Evolutionary conservation across 352 stramenopile species (phyloP).

Genomic region (Phytophthora brassicae): DNA sequence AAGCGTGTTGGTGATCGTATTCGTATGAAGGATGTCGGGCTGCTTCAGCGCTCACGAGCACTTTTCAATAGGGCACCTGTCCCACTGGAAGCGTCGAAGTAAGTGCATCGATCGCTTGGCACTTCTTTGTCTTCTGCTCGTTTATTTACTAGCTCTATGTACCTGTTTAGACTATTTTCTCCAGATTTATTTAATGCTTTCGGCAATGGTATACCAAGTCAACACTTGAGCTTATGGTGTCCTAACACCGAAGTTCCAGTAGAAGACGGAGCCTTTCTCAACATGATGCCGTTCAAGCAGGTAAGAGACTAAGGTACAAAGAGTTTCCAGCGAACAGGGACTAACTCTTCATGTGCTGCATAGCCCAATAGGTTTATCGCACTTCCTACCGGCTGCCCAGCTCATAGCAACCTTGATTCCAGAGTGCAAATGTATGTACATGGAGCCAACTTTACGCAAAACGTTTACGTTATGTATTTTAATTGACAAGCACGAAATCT

Average conservation of each 20-base stretch:
- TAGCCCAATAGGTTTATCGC: constrained; percentile 31
- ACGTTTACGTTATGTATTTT: not conserved
- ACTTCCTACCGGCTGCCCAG: constrained; percentile 12
- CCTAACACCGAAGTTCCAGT: not conserved
- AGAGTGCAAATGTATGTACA: constrained; percentile 16
- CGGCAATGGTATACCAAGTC: constrained; percentile 32
- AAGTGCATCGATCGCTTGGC: not conserved
- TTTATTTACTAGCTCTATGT: constrained; percentile 5
- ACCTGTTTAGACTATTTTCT: constrained; percentile 25
- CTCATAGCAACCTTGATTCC: not conserved
- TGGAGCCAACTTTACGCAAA: not conserved
- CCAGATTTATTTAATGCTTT: constrained; percentile 26
- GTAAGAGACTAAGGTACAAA: constrained; percentile 9
- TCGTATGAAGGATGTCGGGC: constrained; percentile 45
- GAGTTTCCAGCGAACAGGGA: not conserved
- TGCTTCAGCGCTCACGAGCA: constrained; percentile 37
- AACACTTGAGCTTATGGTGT: constrained; percentile 37
- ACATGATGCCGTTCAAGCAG: constrained; percentile 24
- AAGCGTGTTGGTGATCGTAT: constrained; percentile 61
- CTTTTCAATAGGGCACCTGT: constrained; percentile 43
- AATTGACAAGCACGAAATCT: constrained; percentile 7
- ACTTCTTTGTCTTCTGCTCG: not conserved
- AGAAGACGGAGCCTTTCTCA: constrained; percentile 15
- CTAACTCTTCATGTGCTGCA: constrained; percentile 5
- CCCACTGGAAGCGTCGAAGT: constrained; percentile 41